Base-by-base conservation (phyloP, 148 eudicot species). In the Oxyria digyna region DNA sequence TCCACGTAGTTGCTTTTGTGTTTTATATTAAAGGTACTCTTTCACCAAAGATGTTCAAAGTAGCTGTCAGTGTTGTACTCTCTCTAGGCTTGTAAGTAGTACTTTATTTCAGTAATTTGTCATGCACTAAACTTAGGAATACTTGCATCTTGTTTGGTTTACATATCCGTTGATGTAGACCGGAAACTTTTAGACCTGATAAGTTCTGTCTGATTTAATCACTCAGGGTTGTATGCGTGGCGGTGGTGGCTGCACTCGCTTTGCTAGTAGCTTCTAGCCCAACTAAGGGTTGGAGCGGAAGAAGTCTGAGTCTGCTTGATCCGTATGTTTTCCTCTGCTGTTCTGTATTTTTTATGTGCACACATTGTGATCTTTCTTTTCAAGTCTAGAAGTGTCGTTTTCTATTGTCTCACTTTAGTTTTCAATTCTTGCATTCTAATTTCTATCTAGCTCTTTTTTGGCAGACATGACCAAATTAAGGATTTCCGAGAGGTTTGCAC, bases 201-300 rank as follows among this genome's bases (percentile, higher is more conserved):
- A 52, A 31, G 37, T 3, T 66, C 35, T 49, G 20, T 4, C 12
- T 74, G 35, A 27, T 73, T 69, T 54, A 35, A 20, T 69, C 62
- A 17, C 78, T 68, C 89, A 93, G 98, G 90, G 84, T 88, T 41
- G 83, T 84, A 42, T 93, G 90, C 65, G 75, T 80, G 72, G 95
- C 87, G 79, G 91, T 88, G 26, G 76, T 78, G 64, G 97, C 96
- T 33, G 85, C 90, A 73, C 86, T 93, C 23, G 72, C 88, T 49
- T 91, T 94, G 27, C 65, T 93, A 78, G 95, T 93, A 68, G 98
- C 98, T 78, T 87, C 98, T 67, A 93, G 98, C 77, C 98, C 98
- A 70, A 93, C 98, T 43, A 82, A 78, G 79, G 98, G 98, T 77
- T 93, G 96, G 98, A 93, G 98, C 76, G 98, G 98, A 73, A 80